Evolutionary conservation across 768 basidiomycete species (phyloP).

Genomic region (Boletus vermiculosoides): DNA sequence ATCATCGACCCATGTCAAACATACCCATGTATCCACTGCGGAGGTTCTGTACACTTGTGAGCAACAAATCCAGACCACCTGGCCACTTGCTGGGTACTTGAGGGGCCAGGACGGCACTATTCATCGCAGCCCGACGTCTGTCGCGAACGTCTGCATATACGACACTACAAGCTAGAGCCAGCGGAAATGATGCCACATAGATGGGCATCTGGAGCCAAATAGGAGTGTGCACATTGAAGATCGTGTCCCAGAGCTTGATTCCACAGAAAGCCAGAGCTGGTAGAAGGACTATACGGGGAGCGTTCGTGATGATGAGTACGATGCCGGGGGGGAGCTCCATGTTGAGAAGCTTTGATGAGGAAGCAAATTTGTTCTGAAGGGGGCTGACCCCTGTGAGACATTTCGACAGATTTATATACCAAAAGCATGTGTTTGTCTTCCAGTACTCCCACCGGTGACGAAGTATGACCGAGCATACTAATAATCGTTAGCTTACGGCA

Average conservation of each 20-base stretch:
- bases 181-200: constrained; percentile 26
- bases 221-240: constrained; percentile 8
- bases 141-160: constrained; percentile 14
- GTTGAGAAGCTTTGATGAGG: background rate
- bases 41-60: constrained; percentile 22
- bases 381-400: background rate
- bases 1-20: constrained; percentile 1
- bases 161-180: constrained; percentile 16
- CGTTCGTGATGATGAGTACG: constrained; percentile 25
- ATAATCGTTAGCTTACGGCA: background rate
- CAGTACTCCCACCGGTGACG: background rate
- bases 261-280: constrained; percentile 19
- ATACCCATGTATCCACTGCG: constrained; percentile 30
- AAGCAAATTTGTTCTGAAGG: background rate
- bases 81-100: constrained; percentile 35
- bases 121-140: constrained; percentile 11
- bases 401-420: constrained; percentile 6
- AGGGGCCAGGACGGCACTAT: constrained; percentile 36
- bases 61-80: constrained; percentile 36
- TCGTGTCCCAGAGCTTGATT: constrained; percentile 8
- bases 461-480: background rate
- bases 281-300: constrained; percentile 22
- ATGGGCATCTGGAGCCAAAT: constrained; percentile 17
- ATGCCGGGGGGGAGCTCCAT: constrained; percentile 38
- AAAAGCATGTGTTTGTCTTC: constrained; percentile 10